Evolutionary conservation across 2,329 filamentous ascomycete species (phyloP).

Genomic region (Fusarium albidum): DNA sequence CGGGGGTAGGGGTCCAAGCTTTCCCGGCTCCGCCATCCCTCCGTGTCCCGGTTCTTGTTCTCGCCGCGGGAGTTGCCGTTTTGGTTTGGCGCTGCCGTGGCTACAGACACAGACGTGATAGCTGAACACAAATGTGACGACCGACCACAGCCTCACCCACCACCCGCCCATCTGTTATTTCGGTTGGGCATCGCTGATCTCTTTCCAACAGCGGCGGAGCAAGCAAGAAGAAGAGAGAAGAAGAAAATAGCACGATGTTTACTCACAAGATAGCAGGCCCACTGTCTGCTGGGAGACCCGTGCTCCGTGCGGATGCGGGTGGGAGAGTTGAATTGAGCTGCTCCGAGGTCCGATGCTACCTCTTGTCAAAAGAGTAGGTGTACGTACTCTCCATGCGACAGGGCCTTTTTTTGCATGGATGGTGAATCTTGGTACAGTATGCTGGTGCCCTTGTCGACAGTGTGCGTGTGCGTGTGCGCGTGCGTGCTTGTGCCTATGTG

Average conservation of each 20-base stretch:
- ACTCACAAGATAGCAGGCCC: too few relatives aligned
- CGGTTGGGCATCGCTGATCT: constrained; percentile 27
- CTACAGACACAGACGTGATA: constrained; percentile 15
- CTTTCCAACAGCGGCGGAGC: constrained; percentile 16
- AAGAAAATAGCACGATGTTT: too few relatives aligned
- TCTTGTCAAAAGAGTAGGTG: constrained; percentile 11
- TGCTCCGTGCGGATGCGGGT: not conserved
- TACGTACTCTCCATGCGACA: constrained; percentile 30
- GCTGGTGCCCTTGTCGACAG: constrained; percentile 32
- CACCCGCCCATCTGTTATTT: constrained; percentile 23
- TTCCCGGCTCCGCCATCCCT: too few relatives aligned
- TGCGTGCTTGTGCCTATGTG: constrained; percentile 23
- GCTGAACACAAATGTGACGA: constrained; percentile 4
- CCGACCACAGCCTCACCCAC: not conserved
- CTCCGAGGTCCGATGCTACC: constrained; percentile 21
- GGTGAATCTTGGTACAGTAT: constrained; percentile 14
- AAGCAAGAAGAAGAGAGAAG: constrained; percentile 15
- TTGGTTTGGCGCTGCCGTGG: too few relatives aligned
- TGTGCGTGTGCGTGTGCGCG: too few relatives aligned
- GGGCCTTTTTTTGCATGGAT: constrained; percentile 35
- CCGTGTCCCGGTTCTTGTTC: too few relatives aligned
- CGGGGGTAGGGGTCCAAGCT: too few relatives aligned
- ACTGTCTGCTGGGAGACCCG: too few relatives aligned
- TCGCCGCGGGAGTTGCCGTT: too few relatives aligned
- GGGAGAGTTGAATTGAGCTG: not conserved